Evolutionary conservation across 2,329 filamentous ascomycete genomes (phyloP).

Genomic region (Neopestalotiopsis rosae): DNA sequence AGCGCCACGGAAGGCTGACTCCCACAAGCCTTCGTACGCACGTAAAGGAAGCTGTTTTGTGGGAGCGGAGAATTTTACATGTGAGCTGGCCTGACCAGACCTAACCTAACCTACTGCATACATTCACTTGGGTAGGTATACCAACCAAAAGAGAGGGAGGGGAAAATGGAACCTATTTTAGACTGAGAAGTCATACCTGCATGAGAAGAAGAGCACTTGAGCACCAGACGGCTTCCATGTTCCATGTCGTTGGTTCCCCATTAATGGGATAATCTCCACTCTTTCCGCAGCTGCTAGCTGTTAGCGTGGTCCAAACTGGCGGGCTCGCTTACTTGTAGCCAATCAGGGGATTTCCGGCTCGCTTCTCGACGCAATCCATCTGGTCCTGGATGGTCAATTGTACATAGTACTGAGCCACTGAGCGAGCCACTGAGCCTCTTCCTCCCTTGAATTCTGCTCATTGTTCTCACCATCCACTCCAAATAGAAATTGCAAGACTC

Average conservation of each 20-base stretch:
- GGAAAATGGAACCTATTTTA: no score
- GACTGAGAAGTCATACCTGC: no score
- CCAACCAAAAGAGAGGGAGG: no score
- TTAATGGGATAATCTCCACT: background rate
- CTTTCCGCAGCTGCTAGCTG: background rate
- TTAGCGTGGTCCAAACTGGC: constrained; percentile 17
- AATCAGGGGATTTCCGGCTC: constrained; percentile 21
- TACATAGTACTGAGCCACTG: background rate
- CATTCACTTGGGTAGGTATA: no score
- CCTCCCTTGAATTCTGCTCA: background rate
- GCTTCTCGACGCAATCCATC: constrained; percentile 22
- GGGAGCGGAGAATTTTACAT: no score
- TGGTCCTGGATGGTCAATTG: background rate
- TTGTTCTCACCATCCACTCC: background rate
- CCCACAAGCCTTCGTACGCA: no score
- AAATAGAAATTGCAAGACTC: no score
- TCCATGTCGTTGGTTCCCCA: background rate
- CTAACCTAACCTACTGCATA: no score
- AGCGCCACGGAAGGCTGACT: no score
- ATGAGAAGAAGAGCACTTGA: background rate
- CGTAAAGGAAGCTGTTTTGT: no score
- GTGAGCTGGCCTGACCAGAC: no score
- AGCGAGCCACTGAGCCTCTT: background rate
- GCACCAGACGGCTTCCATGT: background rate
- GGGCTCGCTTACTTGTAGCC: constrained; percentile 21